These are phyloP conservation scores for Wickerhamomyces tratensis DNA, from an alignment of 805 yeast species.

Conservation along the genomic window DNA sequence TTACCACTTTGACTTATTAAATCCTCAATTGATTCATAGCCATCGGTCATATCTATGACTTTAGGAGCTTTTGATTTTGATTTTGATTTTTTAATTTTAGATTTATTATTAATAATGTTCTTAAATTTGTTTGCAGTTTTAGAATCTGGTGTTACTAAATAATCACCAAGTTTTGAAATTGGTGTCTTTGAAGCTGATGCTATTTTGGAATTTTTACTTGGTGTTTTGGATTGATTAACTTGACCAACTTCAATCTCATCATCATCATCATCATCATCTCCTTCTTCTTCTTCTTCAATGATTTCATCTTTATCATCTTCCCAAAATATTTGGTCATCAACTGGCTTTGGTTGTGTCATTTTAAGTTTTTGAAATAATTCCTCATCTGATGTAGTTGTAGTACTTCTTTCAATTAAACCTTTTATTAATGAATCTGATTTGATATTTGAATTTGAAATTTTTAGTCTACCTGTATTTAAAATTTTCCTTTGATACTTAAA, in stretches of 20 bases:
- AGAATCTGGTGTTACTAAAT: no score
- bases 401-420: not conserved
- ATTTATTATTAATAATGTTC: no score
- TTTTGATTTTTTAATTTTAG: no score
- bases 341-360: constrained; percentile 1
- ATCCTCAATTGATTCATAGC: not conserved
- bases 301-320: constrained; percentile 4
- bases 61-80: no score
- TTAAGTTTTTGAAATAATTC: no score
- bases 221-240: no score
- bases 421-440: no score
- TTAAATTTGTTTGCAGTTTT: no score
- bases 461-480: not conserved
- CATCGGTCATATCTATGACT: not conserved
- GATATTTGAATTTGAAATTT: not conserved
- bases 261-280: no score
- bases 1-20: not conserved
- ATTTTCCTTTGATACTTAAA: not conserved
- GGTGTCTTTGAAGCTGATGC: no score
- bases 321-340: constrained; percentile 4
- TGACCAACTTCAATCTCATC: constrained; percentile 3
- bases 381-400: not conserved
- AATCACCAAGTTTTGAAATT: no score
- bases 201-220: no score
- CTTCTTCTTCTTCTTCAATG: constrained; percentile 5